Conservation (phyloP, 768 basidiomycete genomes). For the Phlegmacium glaucopus region DNA sequence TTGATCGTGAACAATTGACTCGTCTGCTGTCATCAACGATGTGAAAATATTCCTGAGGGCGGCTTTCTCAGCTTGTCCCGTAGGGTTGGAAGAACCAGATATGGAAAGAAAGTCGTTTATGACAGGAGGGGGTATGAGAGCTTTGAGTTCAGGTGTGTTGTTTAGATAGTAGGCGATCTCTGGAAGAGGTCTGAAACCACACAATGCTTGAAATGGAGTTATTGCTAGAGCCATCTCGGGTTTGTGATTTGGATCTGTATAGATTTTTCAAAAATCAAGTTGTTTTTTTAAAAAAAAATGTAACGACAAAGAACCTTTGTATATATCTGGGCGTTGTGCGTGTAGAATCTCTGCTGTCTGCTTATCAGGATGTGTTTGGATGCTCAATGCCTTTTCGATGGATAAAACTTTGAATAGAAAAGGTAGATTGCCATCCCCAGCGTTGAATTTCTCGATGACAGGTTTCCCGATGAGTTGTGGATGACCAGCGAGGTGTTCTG, state of each 20-base stretch:
- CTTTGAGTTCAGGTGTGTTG: conserved; percentile 71
- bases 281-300: neutral
- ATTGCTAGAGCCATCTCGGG: conserved; percentile 99
- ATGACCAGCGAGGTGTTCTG: conserved; percentile 59
- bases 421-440: conserved; percentile 67
- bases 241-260: conserved; percentile 89
- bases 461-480: conserved; percentile 65
- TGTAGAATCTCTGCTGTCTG: conserved; percentile 69
- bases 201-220: conserved; percentile 85
- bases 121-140: conserved; percentile 61
- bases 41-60: conserved; percentile 77
- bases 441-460: conserved; percentile 53
- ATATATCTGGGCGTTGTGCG: conserved; percentile 70
- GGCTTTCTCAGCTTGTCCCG: conserved; percentile 47
- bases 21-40: conserved; percentile 76
- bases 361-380: conserved; percentile 93
- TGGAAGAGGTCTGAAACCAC: conserved; percentile 85
- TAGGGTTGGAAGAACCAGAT: conserved; percentile 39
- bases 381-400: conserved; percentile 85
- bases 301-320: conserved; percentile 68
- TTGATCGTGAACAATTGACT: conserved; percentile 45
- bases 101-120: conserved; percentile 48
- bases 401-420: conserved; percentile 93
- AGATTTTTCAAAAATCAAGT: no score
- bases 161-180: conserved; percentile 66